phyloP scores from a whole-genome alignment of 1,284 basidiomycete species.

The Cystobasidium sp. region DNA sequence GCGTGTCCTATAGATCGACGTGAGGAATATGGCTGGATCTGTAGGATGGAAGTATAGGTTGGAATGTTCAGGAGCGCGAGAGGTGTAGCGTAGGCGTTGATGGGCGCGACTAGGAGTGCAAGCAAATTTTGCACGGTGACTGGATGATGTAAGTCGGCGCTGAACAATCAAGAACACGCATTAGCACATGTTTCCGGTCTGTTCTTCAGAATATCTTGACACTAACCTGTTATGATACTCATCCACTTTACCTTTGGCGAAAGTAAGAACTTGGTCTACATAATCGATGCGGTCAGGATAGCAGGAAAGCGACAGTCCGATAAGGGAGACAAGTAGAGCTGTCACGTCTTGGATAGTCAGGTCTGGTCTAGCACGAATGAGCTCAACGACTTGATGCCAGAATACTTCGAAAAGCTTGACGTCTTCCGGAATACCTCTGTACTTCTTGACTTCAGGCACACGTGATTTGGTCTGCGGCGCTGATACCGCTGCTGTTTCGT shows the following conservation, averaged over 20 bases:
- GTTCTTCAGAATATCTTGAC: neutral
- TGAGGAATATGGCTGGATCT: conserved; percentile 82
- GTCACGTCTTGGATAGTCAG: conserved; percentile 94
- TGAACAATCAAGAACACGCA: conserved; percentile 54
- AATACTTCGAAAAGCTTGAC: conserved; percentile 94
- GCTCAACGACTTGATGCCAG: conserved; percentile 95
- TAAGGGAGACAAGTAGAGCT: conserved; percentile 86
- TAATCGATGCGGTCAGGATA: conserved; percentile 94
- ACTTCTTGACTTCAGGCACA: conserved; percentile 67
- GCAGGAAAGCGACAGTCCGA: conserved; percentile 89
- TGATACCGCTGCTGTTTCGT: neutral
- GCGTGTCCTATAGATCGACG: conserved; percentile 87
- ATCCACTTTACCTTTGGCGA: conserved; percentile 80
- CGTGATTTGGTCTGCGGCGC: neutral
- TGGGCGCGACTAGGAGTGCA: conserved; percentile 83
- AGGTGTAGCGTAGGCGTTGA: conserved; percentile 90
- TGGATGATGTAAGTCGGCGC: conserved; percentile 81
- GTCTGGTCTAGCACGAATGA: conserved; percentile 94
- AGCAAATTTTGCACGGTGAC: conserved; percentile 87
- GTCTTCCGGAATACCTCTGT: conserved; percentile 88
- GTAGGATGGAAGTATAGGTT: conserved; percentile 78
- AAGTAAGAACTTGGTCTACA: conserved; percentile 88
- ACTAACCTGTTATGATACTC: conserved; percentile 75
- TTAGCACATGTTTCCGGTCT: neutral
- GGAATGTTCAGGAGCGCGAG: conserved; percentile 91